Evolutionary conservation across 805 yeast genomes (phyloP).

Genomic region (Kodamaea jinghongensis): DNA sequence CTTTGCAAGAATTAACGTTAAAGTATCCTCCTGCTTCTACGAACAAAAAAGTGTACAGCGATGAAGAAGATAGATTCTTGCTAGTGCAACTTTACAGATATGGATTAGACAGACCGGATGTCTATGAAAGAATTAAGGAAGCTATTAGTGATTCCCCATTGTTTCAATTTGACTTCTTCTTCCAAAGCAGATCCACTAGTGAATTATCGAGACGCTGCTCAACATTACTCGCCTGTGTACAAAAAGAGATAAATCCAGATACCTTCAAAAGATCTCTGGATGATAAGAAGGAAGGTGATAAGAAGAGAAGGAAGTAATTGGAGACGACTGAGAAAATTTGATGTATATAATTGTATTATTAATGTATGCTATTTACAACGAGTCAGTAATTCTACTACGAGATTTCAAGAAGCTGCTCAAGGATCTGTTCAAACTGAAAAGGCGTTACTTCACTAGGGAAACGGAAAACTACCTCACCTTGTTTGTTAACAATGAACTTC

Average conservation of each 20-base stretch:
- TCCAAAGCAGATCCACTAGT: constrained; percentile 71
- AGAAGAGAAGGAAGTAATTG: constrained; percentile 7
- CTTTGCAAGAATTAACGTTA: constrained; percentile 73
- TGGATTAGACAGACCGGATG: constrained; percentile 76
- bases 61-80: constrained; percentile 88
- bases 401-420: constrained; percentile 19
- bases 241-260: constrained; percentile 50
- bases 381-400: too few species aligned
- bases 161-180: constrained; percentile 84
- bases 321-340: background rate
- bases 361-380: background rate
- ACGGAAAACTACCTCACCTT: constrained; percentile 60
- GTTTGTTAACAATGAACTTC: constrained; percentile 58
- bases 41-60: constrained; percentile 65
- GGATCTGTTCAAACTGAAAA: constrained; percentile 41
- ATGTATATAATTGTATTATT: background rate
- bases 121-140: constrained; percentile 75
- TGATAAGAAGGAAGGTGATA: constrained; percentile 8
- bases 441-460: constrained; percentile 72
- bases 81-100: constrained; percentile 73
- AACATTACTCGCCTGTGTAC: constrained; percentile 70
- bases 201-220: constrained; percentile 82
- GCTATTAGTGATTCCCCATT: constrained; percentile 70
- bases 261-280: constrained; percentile 5
- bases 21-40: constrained; percentile 69